These are phyloP conservation scores for Blakeslea trispora DNA, from an alignment of 371 early-diverging fungal species.

Conservation along the genomic window DNA sequence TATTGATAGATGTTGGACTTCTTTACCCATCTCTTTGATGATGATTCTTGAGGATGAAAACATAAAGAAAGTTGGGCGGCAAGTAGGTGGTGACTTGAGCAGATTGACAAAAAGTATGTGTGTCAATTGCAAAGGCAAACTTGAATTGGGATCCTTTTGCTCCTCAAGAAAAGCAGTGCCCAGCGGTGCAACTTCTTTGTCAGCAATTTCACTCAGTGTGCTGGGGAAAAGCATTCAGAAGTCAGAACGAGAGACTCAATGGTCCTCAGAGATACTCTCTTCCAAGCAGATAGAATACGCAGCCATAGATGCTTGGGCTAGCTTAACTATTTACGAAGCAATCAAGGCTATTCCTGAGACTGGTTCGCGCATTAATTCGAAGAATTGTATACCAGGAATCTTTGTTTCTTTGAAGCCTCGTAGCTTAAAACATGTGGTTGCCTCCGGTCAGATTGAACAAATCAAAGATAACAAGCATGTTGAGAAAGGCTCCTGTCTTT, in stretches of 20 bases:
- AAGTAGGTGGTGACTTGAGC: not conserved
- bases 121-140: not conserved
- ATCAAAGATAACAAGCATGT: not conserved
- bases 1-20: not conserved
- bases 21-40: not conserved
- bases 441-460: not conserved
- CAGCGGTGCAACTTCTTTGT: too few relatives aligned
- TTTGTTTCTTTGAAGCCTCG: slow-evolving; percentile 2
- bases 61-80: slow-evolving; percentile 1
- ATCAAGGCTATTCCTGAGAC: not conserved
- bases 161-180: too few relatives aligned
- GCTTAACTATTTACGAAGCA: slow-evolving; percentile 1
- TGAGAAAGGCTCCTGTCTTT: too few relatives aligned
- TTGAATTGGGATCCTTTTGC: not conserved
- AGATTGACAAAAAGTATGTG: too few relatives aligned
- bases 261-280: too few relatives aligned
- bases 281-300: too few relatives aligned
- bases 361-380: not conserved
- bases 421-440: not conserved
- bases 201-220: too few relatives aligned
- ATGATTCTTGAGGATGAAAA: not conserved
- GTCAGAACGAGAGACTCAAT: too few relatives aligned
- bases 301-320: not conserved
- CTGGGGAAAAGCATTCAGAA: not conserved
- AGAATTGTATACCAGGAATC: slow-evolving; percentile 4